These are phyloP conservation scores for Naematelia encephala DNA, from an alignment of 768 basidiomycete species.

Conservation along the genomic window DNA sequence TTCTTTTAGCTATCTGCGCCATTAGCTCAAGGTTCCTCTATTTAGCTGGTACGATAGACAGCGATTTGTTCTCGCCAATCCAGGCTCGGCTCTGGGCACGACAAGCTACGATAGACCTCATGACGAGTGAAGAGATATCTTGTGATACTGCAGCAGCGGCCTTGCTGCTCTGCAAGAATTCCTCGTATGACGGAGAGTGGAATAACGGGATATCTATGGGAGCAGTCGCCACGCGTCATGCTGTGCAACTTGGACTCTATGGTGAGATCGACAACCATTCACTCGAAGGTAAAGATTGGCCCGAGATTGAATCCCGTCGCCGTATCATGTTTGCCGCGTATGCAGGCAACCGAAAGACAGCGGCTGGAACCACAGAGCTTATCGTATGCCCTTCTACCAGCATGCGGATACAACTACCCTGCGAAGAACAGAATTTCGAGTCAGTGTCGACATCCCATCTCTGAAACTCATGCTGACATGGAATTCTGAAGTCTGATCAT, in stretches of 20 bases:
- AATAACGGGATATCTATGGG: conserved; percentile 1
- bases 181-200: neutral
- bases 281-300: neutral
- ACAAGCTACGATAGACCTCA: neutral
- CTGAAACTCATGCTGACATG: neutral
- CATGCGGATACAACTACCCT: neutral
- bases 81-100: conserved; percentile 1
- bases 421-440: conserved; percentile 4
- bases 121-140: neutral
- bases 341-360: neutral
- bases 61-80: neutral
- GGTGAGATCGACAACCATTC: neutral
- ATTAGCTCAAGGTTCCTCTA: neutral
- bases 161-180: neutral
- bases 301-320: neutral
- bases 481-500: neutral
- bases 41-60: neutral
- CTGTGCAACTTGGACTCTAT: neutral
- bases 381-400: neutral
- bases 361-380: neutral
- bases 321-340: neutral
- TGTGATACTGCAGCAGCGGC: conserved; percentile 1
- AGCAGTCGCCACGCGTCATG: neutral
- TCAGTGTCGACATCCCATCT: neutral
- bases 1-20: conserved; percentile 1